A percentile compares a stretch with the other conserved stretches of the same genome.
These are phyloP conservation scores for Mycena metata DNA, from an alignment of 768 basidiomycete species.

Conservation along the genomic window DNA sequence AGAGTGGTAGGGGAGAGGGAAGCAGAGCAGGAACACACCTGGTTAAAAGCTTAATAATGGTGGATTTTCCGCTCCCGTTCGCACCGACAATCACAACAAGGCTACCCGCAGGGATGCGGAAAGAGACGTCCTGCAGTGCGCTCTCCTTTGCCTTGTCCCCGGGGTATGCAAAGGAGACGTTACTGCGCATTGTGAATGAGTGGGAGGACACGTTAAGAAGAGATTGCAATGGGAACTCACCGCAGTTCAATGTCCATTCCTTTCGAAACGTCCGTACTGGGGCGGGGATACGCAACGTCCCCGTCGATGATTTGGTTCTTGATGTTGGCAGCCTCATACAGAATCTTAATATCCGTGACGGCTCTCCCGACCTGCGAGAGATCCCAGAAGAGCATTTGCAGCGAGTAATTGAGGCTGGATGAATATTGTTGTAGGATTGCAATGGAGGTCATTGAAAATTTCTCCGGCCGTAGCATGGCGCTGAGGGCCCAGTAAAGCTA, in stretches of 20 bases:
- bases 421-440: slow-evolving; percentile 47
- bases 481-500: slow-evolving; percentile 47
- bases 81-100: slow-evolving; percentile 53
- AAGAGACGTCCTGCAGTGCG: slow-evolving; percentile 46
- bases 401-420: slow-evolving; percentile 40
- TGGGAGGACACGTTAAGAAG: too few relatives aligned
- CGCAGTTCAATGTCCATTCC: slow-evolving; percentile 38
- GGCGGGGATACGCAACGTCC: slow-evolving; percentile 40
- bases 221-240: neutral
- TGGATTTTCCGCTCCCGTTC: slow-evolving; percentile 55
- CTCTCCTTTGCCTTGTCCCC: slow-evolving; percentile 34
- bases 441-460: slow-evolving; percentile 46
- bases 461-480: slow-evolving; percentile 43
- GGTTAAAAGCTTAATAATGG: slow-evolving; percentile 47
- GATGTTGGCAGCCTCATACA: slow-evolving; percentile 41
- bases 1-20: too few relatives aligned
- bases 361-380: slow-evolving; percentile 26
- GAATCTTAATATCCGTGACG: slow-evolving; percentile 39
- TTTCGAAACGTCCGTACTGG: slow-evolving; percentile 20
- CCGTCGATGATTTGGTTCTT: slow-evolving; percentile 47
- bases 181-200: slow-evolving; percentile 38
- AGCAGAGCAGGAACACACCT: too few relatives aligned
- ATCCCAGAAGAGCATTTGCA: slow-evolving; percentile 35
- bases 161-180: slow-evolving; percentile 56
- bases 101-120: slow-evolving; percentile 46